Percentiles rank a stretch among this genome's conserved stretches.
Conservation (phyloP, 805 yeast species). For the Wickerhamiella spandovensis region DNA sequence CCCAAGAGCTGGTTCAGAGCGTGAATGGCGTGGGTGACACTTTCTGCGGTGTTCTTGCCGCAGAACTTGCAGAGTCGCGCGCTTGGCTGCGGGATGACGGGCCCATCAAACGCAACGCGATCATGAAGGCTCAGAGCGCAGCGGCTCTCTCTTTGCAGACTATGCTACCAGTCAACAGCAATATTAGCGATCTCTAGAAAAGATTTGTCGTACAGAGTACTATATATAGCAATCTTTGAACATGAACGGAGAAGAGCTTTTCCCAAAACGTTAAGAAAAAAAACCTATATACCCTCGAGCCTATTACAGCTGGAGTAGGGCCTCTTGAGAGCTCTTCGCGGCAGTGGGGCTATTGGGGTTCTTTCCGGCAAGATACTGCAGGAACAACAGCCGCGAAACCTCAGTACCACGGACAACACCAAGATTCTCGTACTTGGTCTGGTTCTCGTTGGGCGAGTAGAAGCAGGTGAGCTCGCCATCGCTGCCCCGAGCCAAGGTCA, state of each 20-base stretch:
- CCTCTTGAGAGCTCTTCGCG: slow-evolving; percentile 9
- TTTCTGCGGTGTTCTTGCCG: slow-evolving; percentile 48
- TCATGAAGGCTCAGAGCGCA: slow-evolving; percentile 26
- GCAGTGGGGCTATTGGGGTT: slow-evolving; percentile 51
- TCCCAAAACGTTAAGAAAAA: too few species aligned
- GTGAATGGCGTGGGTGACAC: slow-evolving; percentile 91
- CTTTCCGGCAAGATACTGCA: slow-evolving; percentile 61
- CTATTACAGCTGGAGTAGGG: slow-evolving; percentile 5
- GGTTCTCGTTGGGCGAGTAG: slow-evolving; percentile 26
- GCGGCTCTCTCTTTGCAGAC: slow-evolving; percentile 26
- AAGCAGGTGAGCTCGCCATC: slow-evolving; percentile 36
- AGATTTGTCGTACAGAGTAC: too few species aligned
- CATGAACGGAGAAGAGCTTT: not conserved
- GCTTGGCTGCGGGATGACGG: slow-evolving; percentile 25
- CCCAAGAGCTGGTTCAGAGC: slow-evolving; percentile 34
- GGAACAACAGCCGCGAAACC: slow-evolving; percentile 51
- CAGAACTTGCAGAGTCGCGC: slow-evolving; percentile 26
- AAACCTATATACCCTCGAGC: not conserved
- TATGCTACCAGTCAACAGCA: slow-evolving; percentile 20
- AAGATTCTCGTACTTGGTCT: slow-evolving; percentile 24
- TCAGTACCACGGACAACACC: slow-evolving; percentile 53
- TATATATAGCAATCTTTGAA: too few species aligned
- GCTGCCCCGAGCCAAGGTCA: slow-evolving; percentile 41
- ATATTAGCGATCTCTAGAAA: slow-evolving; percentile 7
- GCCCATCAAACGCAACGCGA: slow-evolving; percentile 16